Evolutionary conservation across 2,329 filamentous ascomycete species (phyloP), one percentile per base, ranked within the genome.

Genomic region (Teratosphaeria destructans): DNA sequence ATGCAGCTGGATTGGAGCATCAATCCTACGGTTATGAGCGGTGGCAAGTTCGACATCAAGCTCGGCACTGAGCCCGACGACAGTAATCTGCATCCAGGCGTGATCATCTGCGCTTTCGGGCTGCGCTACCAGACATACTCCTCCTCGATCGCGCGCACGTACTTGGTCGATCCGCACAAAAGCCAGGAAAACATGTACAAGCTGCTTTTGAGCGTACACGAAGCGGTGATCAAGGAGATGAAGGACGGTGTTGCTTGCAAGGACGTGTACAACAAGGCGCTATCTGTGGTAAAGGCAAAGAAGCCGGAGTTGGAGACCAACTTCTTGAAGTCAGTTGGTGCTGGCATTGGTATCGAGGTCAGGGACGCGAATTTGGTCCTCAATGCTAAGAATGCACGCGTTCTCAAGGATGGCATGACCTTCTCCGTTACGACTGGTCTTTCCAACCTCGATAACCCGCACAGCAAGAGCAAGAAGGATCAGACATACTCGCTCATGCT

Each of bases 101-200:
- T 96, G 67, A 99, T 99, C 68, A 85, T 99, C 66, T 89, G 91
- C 6, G 90, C 89, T 1, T 85, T 99, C 75, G 94, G 94, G 57
- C 82, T 99, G 63, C 85, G 94, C 65, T 99, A 99, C 77, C 94
- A 94, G 76, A 95, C 91, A 1, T 99, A 99, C 75, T 92, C 89
- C 72, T 95, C 92, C 2, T 84, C 91, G 61, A 90, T 99, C 66
- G 91, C 89, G 12, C 86, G 94, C 65, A 97, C 95, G 7, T 99
- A 96, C 74, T 82, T 99, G 62, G 93, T 99, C 54, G 95, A 97
- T 68, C 95, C 95, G 16, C 96, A 94, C 77, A 97, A 96, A 75
- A 85, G 89, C 0, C 94, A 99, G 72, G 94, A 97, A 75, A 87
- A 83, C 72, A 94, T 92, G 71, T 99, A 99, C 80, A 95, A 93